Percentiles rank a stretch among this genome's conserved stretches.
Evolutionary conservation across 140 eudicot species (phyloP).

Genomic region (Flaveria floridana): DNA sequence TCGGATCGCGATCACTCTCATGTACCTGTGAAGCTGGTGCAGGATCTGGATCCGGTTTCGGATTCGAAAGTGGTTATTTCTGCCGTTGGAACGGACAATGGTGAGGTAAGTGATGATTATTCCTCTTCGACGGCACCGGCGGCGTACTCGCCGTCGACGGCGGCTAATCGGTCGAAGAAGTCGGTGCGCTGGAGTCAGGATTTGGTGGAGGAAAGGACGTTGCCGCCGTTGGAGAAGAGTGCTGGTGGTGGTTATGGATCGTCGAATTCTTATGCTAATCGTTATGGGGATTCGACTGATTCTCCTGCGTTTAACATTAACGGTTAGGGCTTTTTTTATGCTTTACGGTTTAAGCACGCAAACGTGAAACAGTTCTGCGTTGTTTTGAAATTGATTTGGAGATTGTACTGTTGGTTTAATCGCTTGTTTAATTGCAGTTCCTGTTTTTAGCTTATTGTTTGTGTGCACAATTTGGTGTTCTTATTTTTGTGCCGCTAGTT

Average conservation of each 20-base stretch:
- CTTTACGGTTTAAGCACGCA: neutral
- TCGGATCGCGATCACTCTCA: slow-evolving; percentile 33
- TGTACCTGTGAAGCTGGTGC: slow-evolving; percentile 21
- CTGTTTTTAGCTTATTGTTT: slow-evolving; percentile 14
- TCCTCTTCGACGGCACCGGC: slow-evolving; percentile 32
- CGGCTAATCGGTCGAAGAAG: slow-evolving; percentile 51
- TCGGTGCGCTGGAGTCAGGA: slow-evolving; percentile 84
- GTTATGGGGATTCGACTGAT: slow-evolving; percentile 39
- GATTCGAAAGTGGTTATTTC: slow-evolving; percentile 20
- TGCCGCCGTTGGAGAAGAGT: slow-evolving; percentile 35
- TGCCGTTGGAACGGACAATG: slow-evolving; percentile 25
- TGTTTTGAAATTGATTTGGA: neutral
- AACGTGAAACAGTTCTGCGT: neutral
- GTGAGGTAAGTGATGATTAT: slow-evolving; percentile 24
- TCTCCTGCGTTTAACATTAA: slow-evolving; percentile 53
- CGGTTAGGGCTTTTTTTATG: slow-evolving; percentile 32
- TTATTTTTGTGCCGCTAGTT: too few relatives aligned
- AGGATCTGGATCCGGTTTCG: slow-evolving; percentile 31
- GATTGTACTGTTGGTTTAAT: neutral
- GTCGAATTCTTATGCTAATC: slow-evolving; percentile 63
- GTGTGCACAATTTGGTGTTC: neutral
- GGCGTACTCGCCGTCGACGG: slow-evolving; percentile 27
- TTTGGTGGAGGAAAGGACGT: slow-evolving; percentile 58
- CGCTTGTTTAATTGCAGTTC: neutral
- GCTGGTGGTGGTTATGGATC: slow-evolving; percentile 32